A percentile compares a stretch with the other conserved stretches of the same genome.
Conservation (phyloP, 192 early-diverging fungal species). For the Backusella circina region DNA sequence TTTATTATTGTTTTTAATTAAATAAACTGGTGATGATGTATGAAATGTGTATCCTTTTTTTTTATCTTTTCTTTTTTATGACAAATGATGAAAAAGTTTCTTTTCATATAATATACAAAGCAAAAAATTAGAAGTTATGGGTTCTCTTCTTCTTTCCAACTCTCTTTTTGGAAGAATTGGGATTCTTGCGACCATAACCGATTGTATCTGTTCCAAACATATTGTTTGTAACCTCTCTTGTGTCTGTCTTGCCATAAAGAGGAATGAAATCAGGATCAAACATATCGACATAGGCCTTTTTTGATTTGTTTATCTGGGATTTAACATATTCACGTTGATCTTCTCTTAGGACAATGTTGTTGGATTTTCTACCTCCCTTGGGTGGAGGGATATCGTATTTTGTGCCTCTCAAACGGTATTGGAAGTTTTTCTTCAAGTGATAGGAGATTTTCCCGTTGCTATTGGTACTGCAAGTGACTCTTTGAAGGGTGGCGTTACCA, state of each 20-base stretch:
- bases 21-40: background rate
- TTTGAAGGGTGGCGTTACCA: conserved; percentile 83
- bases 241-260: conserved; percentile 36
- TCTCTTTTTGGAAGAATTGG: conserved; percentile 52
- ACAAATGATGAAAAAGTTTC: background rate
- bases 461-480: conserved; percentile 79
- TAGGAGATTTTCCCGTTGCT: conserved; percentile 74
- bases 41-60: background rate
- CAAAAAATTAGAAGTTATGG: background rate
- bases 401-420: conserved; percentile 86
- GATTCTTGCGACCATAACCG: conserved; percentile 67
- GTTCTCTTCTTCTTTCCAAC: conserved; percentile 56
- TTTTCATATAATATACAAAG: background rate
- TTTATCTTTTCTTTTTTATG: background rate
- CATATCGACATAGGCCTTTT: conserved; percentile 53
- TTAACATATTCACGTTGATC: conserved; percentile 86
- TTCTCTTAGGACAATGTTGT: conserved; percentile 81
- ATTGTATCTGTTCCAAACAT: conserved; percentile 64
- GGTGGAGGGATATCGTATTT: conserved; percentile 84
- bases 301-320: conserved; percentile 47
- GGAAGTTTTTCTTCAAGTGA: conserved; percentile 88
- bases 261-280: conserved; percentile 71
- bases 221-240: conserved; percentile 48
- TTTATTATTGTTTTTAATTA: background rate
- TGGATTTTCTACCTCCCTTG: conserved; percentile 71